Evolutionary conservation across 1,284 basidiomycete genomes (phyloP).

Genomic region (Leccinum subspadiceum): DNA sequence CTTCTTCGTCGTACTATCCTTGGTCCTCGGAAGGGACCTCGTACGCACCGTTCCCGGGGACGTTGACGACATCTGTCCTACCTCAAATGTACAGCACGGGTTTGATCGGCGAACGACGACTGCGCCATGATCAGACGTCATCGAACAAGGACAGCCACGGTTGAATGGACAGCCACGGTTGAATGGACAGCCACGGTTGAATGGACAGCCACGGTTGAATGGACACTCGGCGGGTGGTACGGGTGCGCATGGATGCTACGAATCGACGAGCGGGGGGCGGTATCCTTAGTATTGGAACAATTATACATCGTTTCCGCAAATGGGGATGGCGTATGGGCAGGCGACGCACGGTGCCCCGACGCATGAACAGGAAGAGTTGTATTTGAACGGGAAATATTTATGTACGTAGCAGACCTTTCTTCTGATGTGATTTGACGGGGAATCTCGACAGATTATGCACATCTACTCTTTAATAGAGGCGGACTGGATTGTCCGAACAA

Average conservation of each 20-base stretch:
- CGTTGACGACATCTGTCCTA: conserved; percentile 61
- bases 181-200: no score
- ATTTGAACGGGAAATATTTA: conserved; percentile 29
- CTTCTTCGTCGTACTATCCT: no score
- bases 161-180: conserved; percentile 5
- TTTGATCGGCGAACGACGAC: conserved; percentile 46
- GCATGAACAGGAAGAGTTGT: conserved; percentile 25
- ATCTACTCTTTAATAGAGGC: background rate
- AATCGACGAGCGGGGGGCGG: conserved; percentile 27
- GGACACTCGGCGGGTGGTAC: conserved; percentile 7
- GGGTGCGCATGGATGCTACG: conserved; percentile 18
- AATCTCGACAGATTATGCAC: background rate
- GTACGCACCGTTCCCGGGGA: conserved; percentile 15
- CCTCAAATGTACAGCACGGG: conserved; percentile 73
- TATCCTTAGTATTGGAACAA: conserved; percentile 64
- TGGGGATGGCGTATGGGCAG: conserved; percentile 44
- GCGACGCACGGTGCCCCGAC: conserved; percentile 4
- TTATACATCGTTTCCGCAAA: conserved; percentile 55
- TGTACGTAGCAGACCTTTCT: conserved; percentile 15
- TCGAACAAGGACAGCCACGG: conserved; percentile 19
- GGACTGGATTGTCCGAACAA: background rate
- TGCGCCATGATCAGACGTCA: conserved; percentile 13
- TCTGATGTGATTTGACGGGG: conserved; percentile 4
- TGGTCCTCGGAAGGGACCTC: no score
- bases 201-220: no score